A percentile compares a stretch with the other conserved stretches of the same genome.
Conservation (phyloP, 805 yeast genomes). For the Cyberlindnera petersonii region DNA sequence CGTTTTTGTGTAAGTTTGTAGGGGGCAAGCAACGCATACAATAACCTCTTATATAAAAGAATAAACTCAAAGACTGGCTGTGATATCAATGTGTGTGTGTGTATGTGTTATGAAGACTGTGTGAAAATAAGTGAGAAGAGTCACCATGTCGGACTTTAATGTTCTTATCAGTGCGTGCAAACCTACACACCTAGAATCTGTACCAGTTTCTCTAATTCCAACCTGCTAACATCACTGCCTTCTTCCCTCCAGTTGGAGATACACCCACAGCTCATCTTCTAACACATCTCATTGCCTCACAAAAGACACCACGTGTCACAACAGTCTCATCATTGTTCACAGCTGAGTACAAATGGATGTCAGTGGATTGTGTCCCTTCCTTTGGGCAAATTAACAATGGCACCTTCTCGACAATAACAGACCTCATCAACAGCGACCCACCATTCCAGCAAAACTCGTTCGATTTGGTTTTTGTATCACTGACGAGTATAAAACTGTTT, state of each 20-base stretch:
- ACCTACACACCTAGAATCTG: background rate
- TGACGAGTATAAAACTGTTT: constrained; percentile 10
- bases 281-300: background rate
- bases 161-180: constrained; percentile 10
- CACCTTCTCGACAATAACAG: background rate
- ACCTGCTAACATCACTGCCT: no score
- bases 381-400: background rate
- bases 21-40: no score
- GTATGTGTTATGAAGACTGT: no score
- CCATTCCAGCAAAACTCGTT: background rate
- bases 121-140: no score
- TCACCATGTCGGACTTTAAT: constrained; percentile 1
- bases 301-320: background rate
- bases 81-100: no score
- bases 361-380: background rate
- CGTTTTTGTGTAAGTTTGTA: no score
- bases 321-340: background rate
- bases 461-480: constrained; percentile 16
- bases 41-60: no score
- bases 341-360: background rate
- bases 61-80: no score
- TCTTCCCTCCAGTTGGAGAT: constrained; percentile 19
- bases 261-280: constrained; percentile 14
- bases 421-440: background rate
- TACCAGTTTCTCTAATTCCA: constrained; percentile 1